Base-by-base conservation (phyloP, 306 rosid genomes). In the Pterocarpus macrocarpus region DNA sequence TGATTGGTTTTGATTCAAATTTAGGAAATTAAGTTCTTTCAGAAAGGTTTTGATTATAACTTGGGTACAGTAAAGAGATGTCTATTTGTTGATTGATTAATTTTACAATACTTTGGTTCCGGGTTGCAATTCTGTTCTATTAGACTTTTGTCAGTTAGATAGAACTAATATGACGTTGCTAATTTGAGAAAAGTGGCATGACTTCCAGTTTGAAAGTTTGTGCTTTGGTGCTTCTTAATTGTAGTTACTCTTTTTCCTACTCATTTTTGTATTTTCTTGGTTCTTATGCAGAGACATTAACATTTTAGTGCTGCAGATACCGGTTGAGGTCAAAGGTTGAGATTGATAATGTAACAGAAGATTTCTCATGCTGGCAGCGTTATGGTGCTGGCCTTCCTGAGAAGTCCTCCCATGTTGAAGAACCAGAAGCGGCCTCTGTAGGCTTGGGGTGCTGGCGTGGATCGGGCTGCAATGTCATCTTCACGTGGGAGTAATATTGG, bases 301-400 rank as follows among this genome's bases (percentile, higher is more conserved):
- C 43, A 11, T 82, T 82, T 75, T 82, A 59, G 79, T 82, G 57
- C 39, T 14, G 74, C 87, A 95, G 98, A 81, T 95, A 93, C 75
- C 91, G 99, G 15, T 69, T 95, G 89, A 93, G 99, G 90, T 86
- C 99, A 38, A 93, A 95, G 94, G 98, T 95, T 85, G 97, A 93
- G 81, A 95, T 93, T 86, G 98, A 95, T 66, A 84, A 91, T 85
- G 86, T 93, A 59, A 81, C 90, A 17, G 79, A 75, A 28, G 91
- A 90, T 16, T 93, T 89, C 82, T 83, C 86, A 34, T 95, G 99
- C 84, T 95, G 99, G 99, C 99, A 95, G 86, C 86, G 89, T 30
- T 95, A 79, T 81, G 94, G 95, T 78, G 75, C 80, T 80, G 82
- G 86, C 44, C 82, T 88, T 73, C 71, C 85, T 17, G 78, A 75